These are phyloP conservation scores for Candida gigantensis DNA, from an alignment of 1,139 yeast genomes.

Conservation along the genomic window DNA sequence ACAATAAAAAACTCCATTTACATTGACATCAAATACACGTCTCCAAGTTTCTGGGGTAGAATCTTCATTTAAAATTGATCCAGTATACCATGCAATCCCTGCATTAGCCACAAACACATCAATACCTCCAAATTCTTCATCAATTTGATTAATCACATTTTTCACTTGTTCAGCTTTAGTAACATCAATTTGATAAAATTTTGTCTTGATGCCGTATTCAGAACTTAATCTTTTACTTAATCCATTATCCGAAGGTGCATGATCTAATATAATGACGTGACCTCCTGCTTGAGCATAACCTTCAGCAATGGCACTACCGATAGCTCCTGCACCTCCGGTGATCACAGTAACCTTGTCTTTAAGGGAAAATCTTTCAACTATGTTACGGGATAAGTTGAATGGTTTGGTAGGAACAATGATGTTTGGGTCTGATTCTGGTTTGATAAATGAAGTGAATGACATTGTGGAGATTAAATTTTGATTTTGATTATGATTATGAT, in stretches of 20 bases:
- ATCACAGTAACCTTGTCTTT: constrained; percentile 79
- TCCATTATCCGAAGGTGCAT: constrained; percentile 37
- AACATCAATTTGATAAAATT: constrained; percentile 68
- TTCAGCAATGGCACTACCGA: constrained; percentile 76
- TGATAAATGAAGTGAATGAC: constrained; percentile 21
- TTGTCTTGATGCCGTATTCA: constrained; percentile 60
- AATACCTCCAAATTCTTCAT: constrained; percentile 65
- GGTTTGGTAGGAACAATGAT: constrained; percentile 25
- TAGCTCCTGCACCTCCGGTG: constrained; percentile 83
- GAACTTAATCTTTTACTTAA: constrained; percentile 53
- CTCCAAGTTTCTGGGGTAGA: constrained; percentile 51
- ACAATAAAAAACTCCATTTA: constrained; percentile 61
- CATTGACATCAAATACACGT: constrained; percentile 50
- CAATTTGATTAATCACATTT: constrained; percentile 53
- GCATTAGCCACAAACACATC: constrained; percentile 88
- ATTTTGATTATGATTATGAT: too few species aligned
- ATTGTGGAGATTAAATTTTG: too few species aligned
- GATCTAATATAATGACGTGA: constrained; percentile 74
- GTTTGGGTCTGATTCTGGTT: constrained; percentile 23
- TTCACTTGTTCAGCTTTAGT: constrained; percentile 60
- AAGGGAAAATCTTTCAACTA: constrained; percentile 55
- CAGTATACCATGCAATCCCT: constrained; percentile 81
- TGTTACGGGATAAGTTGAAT: constrained; percentile 25
- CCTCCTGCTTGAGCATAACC: constrained; percentile 88
- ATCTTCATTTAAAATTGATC: constrained; percentile 59